Percentiles rank a stretch among this genome's conserved stretches.
phyloP scores from a whole-genome alignment of 1,284 basidiomycete genomes.

The Ceratobasidium sp. region DNA sequence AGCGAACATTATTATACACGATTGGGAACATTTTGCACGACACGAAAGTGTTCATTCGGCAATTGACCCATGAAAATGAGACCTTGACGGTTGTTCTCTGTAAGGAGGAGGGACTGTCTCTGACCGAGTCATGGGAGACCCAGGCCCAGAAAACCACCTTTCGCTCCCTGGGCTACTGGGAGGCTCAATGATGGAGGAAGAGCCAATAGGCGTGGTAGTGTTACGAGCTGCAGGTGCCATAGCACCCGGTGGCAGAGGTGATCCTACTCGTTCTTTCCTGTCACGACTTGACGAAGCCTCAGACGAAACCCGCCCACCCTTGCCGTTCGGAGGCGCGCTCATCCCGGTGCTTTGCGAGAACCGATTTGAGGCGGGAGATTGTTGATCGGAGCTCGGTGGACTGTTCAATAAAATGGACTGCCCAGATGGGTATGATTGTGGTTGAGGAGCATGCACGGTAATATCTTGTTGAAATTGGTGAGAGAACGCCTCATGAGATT shows the following conservation, averaged over 20 bases:
- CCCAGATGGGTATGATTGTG: background rate
- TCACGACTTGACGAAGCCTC: background rate
- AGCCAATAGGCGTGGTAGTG: too few relatives aligned
- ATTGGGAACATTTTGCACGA: too few relatives aligned
- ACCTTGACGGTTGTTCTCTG: background rate
- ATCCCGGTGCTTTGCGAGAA: slow-evolving; percentile 5
- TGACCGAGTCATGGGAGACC: slow-evolving; percentile 4
- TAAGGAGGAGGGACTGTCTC: slow-evolving; percentile 9
- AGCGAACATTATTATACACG: too few relatives aligned
- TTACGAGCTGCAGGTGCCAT: too few relatives aligned
- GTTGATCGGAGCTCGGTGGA: background rate
- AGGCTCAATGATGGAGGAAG: too few relatives aligned
- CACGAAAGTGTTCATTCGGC: too few relatives aligned
- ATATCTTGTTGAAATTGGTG: background rate
- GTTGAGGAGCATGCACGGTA: slow-evolving; percentile 7
- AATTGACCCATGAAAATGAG: background rate
- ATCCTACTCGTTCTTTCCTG: background rate
- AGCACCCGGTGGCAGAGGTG: slow-evolving; percentile 4
- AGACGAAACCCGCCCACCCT: background rate
- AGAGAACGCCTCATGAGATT: background rate
- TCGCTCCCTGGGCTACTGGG: background rate
- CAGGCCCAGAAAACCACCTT: background rate
- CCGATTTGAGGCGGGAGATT: background rate
- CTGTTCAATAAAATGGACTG: background rate
- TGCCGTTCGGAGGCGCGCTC: background rate